Conservation (phyloP, 306 rosid genomes). For the Vachellia pachyceras region DNA sequence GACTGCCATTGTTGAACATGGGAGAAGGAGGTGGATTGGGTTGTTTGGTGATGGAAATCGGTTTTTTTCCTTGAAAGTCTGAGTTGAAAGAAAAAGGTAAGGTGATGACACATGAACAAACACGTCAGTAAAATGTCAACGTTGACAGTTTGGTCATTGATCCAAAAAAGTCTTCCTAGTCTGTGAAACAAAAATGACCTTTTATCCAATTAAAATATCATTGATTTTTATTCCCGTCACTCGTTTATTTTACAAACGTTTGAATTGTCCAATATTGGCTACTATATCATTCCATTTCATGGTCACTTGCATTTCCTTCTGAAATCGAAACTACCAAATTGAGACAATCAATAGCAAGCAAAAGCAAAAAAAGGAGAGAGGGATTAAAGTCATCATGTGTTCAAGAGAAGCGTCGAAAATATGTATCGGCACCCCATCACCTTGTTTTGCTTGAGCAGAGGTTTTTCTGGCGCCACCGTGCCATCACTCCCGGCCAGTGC, state of each 20-base stretch:
- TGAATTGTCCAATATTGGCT: neutral
- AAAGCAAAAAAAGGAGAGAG: neutral
- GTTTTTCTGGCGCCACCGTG: conserved; percentile 49
- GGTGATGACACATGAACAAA: too few species aligned
- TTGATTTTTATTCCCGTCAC: too few species aligned
- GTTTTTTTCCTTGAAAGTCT: too few species aligned
- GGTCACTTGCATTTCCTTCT: neutral
- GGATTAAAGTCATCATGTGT: neutral
- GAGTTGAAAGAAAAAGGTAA: too few species aligned
- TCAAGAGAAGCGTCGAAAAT: neutral
- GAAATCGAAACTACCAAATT: neutral
- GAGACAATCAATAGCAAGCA: neutral
- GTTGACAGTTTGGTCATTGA: too few species aligned
- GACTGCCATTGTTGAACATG: too few species aligned
- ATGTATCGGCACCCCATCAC: conserved; percentile 65
- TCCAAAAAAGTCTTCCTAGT: too few species aligned
- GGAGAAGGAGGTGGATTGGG: too few species aligned
- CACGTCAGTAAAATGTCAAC: too few species aligned
- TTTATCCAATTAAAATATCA: neutral
- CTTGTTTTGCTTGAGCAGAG: conserved; percentile 43
- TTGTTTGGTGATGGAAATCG: too few species aligned
- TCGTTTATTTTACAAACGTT: neutral
- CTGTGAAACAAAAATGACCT: too few species aligned
- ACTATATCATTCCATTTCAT: neutral
- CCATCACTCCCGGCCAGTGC: conserved; percentile 93